Conservation (phyloP, 2,329 filamentous ascomycete genomes). For the Pestalotiopsis sp. region DNA sequence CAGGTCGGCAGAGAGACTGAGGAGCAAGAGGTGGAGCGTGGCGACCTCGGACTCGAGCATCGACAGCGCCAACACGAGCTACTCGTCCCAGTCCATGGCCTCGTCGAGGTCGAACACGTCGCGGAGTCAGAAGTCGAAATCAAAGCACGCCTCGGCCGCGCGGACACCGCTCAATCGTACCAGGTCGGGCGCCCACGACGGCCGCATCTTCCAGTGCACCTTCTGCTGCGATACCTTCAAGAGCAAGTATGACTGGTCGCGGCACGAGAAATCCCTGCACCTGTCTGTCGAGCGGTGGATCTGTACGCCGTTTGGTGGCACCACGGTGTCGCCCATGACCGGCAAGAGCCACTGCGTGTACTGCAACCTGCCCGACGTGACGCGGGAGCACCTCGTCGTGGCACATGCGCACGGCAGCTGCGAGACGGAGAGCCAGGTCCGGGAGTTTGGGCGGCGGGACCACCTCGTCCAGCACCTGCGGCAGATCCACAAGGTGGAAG, state of each 20-base stretch:
- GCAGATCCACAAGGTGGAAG: constrained; percentile 34
- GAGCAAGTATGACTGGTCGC: constrained; percentile 11
- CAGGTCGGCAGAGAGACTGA: neutral
- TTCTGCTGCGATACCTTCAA: constrained; percentile 13
- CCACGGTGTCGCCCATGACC: neutral
- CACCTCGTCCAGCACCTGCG: constrained; percentile 32
- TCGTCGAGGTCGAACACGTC: neutral
- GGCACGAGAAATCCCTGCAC: constrained; percentile 12
- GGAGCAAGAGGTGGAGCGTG: neutral
- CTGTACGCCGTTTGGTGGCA: constrained; percentile 2
- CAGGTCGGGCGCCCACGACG: neutral
- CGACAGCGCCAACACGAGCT: neutral
- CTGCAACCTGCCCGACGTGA: neutral
- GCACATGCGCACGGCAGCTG: neutral
- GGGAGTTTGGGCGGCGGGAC: constrained; percentile 29
- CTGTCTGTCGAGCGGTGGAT: constrained; percentile 11
- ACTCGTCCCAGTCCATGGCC: neutral
- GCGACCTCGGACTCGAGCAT: neutral
- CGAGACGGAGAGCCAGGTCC: constrained; percentile 25
- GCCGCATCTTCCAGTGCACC: constrained; percentile 11
- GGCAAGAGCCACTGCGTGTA: constrained; percentile 3
- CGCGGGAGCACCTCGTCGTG: neutral
- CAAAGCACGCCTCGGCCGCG: neutral
- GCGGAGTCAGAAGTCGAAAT: neutral
- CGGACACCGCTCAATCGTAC: neutral